phyloP scores from a whole-genome alignment of 192 early-diverging fungal genomes.

The Backusella morwellensis region DNA sequence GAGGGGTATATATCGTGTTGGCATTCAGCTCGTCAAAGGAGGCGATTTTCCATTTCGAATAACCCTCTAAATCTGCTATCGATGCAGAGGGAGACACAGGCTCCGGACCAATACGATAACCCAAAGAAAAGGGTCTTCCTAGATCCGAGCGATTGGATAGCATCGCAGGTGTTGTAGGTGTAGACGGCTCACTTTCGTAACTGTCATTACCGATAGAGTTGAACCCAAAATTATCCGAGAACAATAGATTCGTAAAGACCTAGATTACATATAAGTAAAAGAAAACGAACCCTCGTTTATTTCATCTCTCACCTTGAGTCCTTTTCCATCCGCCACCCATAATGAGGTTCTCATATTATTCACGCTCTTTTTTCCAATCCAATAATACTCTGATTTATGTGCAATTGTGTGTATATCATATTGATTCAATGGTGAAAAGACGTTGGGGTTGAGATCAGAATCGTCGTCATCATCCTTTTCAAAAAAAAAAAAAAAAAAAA shows the following conservation, averaged over 20 bases:
- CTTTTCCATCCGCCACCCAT: conserved; percentile 68
- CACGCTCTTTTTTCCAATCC: conserved; percentile 59
- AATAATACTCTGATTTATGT: conserved; percentile 73
- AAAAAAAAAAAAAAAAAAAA: neutral
- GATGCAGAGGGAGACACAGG: conserved; percentile 10
- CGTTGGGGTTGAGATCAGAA: conserved; percentile 4
- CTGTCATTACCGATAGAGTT: conserved; percentile 2
- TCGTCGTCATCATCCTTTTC: conserved; percentile 33
- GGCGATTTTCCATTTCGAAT: conserved; percentile 22
- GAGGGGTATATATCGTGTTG: conserved; percentile 50
- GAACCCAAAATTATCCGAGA: conserved; percentile 15
- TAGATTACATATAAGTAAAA: conserved; percentile 4
- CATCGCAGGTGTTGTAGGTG: conserved; percentile 17
- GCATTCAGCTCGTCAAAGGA: conserved; percentile 14
- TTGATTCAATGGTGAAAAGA: conserved; percentile 14
- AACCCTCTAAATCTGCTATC: conserved; percentile 13
- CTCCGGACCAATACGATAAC: conserved; percentile 19
- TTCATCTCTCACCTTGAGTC: conserved; percentile 51
- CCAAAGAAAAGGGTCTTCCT: conserved; percentile 23
- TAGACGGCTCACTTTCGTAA: conserved; percentile 26
- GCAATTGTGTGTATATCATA: conserved; percentile 51
- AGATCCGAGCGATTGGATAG: neutral
- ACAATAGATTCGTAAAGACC: conserved; percentile 32
- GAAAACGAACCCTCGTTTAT: neutral
- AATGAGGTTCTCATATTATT: conserved; percentile 59